These are phyloP conservation scores for Ophiosphaerella korrae DNA, from an alignment of 2,329 filamentous ascomycete species.

Conservation along the genomic window DNA sequence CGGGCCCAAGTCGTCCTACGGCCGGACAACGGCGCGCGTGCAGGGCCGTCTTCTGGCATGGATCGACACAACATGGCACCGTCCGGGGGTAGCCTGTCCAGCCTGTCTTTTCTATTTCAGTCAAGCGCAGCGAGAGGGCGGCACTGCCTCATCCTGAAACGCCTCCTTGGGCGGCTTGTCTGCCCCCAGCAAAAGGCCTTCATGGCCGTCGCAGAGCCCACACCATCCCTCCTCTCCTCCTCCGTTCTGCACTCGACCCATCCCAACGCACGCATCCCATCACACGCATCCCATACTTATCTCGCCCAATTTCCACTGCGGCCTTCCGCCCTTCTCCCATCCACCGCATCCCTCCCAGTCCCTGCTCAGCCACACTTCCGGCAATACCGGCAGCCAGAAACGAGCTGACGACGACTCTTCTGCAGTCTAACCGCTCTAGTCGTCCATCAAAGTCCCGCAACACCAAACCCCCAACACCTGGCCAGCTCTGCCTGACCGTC, in stretches of 20 bases:
- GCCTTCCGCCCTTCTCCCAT: not conserved
- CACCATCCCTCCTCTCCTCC: constrained; percentile 1
- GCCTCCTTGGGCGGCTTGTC: constrained; percentile 7
- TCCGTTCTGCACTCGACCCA: not conserved
- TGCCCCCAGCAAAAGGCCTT: constrained; percentile 32
- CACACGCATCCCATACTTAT: too few species aligned
- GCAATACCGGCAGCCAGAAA: constrained; percentile 36
- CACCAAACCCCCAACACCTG: constrained; percentile 28
- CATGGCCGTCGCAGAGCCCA: constrained; percentile 10
- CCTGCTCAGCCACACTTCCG: constrained; percentile 38
- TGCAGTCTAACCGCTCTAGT: constrained; percentile 39
- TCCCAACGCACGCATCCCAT: too few species aligned
- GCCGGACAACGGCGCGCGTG: not conserved
- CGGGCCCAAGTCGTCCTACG: not conserved
- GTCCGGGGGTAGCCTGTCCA: constrained; percentile 14
- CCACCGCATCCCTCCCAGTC: not conserved
- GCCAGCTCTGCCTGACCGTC: constrained; percentile 36
- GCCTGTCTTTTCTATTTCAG: constrained; percentile 21
- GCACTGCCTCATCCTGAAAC: constrained; percentile 25
- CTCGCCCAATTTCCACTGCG: not conserved
- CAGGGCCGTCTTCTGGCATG: not conserved
- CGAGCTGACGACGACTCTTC: constrained; percentile 45
- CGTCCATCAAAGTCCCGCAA: constrained; percentile 18
- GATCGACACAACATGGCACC: constrained; percentile 6
- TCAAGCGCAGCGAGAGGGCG: constrained; percentile 7